Conservation (phyloP, 176 grass and related monocot genomes). For the Rhipidocladum racemiflorum region DNA sequence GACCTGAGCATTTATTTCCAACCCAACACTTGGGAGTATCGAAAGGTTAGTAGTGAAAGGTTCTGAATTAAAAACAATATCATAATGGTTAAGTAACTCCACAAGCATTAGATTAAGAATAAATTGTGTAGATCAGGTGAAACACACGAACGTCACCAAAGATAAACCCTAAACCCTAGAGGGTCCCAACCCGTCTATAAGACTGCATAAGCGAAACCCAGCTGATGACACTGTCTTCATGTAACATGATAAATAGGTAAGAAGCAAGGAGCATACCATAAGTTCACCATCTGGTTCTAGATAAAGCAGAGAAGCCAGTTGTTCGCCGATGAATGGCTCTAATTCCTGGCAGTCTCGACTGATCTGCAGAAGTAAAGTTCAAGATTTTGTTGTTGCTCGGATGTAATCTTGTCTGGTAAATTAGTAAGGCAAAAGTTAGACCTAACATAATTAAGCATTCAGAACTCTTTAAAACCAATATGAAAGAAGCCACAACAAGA, state of each 20-base stretch:
- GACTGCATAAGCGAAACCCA: background rate
- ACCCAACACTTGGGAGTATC: background rate
- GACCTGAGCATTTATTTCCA: background rate
- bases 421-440: background rate
- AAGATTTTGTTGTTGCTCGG: background rate
- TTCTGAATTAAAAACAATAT: background rate
- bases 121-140: background rate
- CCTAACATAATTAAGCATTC: background rate
- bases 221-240: background rate
- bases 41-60: background rate
- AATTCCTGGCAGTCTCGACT: slow-evolving; percentile 98
- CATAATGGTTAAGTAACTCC: background rate
- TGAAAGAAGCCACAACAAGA: background rate
- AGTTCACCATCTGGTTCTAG: slow-evolving; percentile 91
- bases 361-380: slow-evolving; percentile 57
- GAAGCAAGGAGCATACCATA: slow-evolving; percentile 50
- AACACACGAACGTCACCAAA: background rate
- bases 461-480: background rate
- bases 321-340: slow-evolving; percentile 92
- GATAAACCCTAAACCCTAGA: background rate
- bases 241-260: background rate
- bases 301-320: slow-evolving; percentile 92
- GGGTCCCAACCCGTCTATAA: background rate
- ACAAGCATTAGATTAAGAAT: background rate
- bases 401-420: background rate